Evolutionary conservation across 2,329 filamentous ascomycete species (phyloP).

Genomic region (Beauveria bassiana): DNA sequence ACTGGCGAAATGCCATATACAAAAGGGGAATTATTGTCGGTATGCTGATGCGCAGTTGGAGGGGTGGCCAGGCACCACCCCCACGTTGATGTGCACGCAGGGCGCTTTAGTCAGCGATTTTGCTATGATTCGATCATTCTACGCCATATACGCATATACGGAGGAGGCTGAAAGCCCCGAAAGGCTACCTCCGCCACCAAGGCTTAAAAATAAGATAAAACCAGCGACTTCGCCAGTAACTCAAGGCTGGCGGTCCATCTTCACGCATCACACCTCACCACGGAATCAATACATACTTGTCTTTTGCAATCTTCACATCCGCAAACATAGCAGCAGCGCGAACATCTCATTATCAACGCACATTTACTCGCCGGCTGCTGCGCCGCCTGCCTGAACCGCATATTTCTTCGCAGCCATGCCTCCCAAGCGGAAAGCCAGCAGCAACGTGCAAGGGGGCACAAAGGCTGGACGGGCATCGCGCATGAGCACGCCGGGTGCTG

Average conservation of each 20-base stretch:
- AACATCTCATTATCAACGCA: not conserved
- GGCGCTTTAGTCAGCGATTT: slow-evolving; percentile 1
- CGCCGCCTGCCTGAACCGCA: not conserved
- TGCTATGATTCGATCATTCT: too few relatives aligned
- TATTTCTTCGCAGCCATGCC: slow-evolving; percentile 42
- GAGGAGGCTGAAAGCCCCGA: too few relatives aligned
- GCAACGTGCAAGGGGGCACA: slow-evolving; percentile 36
- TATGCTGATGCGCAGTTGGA: not conserved
- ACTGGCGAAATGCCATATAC: not conserved
- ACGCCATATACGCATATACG: too few relatives aligned
- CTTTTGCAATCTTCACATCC: not conserved
- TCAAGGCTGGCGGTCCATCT: not conserved
- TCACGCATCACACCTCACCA: not conserved
- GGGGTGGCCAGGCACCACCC: not conserved
- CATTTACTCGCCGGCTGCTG: not conserved
- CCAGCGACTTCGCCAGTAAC: too few relatives aligned
- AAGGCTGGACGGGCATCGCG: slow-evolving; percentile 52
- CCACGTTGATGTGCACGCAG: not conserved
- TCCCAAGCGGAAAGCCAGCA: slow-evolving; percentile 59
- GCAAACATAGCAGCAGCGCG: not conserved
- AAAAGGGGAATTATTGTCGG: not conserved
- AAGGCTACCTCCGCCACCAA: too few relatives aligned
- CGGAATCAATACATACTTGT: not conserved
- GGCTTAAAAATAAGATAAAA: too few relatives aligned
- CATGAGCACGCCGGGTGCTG: slow-evolving; percentile 53